Evolutionary conservation across 1,139 yeast species (phyloP), one percentile per base, ranked within the genome.

Genomic region (Torulaspora pretoriensis): DNA sequence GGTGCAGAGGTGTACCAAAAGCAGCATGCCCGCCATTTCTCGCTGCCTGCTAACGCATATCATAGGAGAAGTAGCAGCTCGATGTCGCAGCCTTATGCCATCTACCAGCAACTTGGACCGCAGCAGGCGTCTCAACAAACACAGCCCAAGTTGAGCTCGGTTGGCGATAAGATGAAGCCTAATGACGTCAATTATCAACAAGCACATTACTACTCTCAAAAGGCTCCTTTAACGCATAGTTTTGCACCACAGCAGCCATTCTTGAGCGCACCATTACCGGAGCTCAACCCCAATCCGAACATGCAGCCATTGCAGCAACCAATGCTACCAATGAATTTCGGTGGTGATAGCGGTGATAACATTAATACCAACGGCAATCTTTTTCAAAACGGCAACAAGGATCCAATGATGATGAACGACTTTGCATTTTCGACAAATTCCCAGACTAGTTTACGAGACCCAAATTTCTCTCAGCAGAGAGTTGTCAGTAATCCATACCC

Each of bases 21-120:
- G 44, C 59, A 57, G 38, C 65, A 61, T 47, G 50, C 61, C 14
- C 62, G 65, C 24, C 62, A 60, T 48, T 55, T 52, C 60, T 72
- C 57, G 36, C 37, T 54, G 14, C 59, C 60, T 13, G 55, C 59
- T 6, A 55, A 60, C 45, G 54, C 62, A 8, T 57, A 43, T 35
- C 61, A 54, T 45, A 55, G 56, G 48, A 52, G 57, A 46, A 53
- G 50, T 48, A 49, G 54, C 49, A 42, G 64, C 53, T 50, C 77
- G 50, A 51, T 64, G 57, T 48, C 66, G 53, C 34, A 47, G 29
- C 47, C 56, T 4, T 40, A 43, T 19, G 43, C 45, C 2, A 39
- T 38, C 9, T 35, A 38, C 30, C 48, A 43, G 28, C 50, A 49
- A 12, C 43, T 43, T 16, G 50, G 45, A 27, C 46, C 48, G 14